Conservation (phyloP, 2,329 filamentous ascomycete species). For the Aquanectria penicillioides region DNA sequence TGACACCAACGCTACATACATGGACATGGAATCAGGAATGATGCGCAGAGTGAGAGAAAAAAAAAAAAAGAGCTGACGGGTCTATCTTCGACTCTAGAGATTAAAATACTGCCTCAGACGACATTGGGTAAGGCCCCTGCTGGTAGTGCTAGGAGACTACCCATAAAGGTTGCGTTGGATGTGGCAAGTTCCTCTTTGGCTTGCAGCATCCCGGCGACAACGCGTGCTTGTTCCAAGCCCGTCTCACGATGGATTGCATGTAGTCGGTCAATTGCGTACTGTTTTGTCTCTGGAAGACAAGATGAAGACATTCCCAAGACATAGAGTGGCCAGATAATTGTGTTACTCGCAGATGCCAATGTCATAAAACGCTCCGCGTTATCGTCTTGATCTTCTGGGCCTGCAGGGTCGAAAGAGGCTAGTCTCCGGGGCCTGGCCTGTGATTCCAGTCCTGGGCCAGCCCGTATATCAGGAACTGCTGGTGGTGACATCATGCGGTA, state of each 20-base stretch:
- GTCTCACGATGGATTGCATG: slow-evolving; percentile 57
- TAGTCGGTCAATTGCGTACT: slow-evolving; percentile 57
- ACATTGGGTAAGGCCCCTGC: slow-evolving; percentile 37
- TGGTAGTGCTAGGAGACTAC: slow-evolving; percentile 42
- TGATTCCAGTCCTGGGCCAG: neutral
- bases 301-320: slow-evolving; percentile 59
- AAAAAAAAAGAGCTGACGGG: neutral
- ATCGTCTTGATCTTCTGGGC: slow-evolving; percentile 45
- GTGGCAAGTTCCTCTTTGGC: slow-evolving; percentile 39
- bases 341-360: slow-evolving; percentile 58
- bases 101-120: slow-evolving; percentile 34
- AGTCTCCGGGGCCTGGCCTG: slow-evolving; percentile 41
- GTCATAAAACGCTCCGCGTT: slow-evolving; percentile 59
- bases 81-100: neutral
- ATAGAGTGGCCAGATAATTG: slow-evolving; percentile 62
- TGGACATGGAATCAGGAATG: slow-evolving; percentile 8
- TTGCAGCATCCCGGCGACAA: slow-evolving; percentile 54
- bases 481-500: slow-evolving; percentile 44
- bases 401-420: slow-evolving; percentile 53
- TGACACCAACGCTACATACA: slow-evolving; percentile 18
- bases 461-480: slow-evolving; percentile 19
- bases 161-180: slow-evolving; percentile 13
- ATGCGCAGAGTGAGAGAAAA: slow-evolving; percentile 1
- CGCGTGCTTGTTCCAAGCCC: slow-evolving; percentile 55
- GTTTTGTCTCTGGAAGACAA: slow-evolving; percentile 52